Conservation (phyloP, 2,329 filamentous ascomycete genomes). For the Penicillium brasilianum region DNA sequence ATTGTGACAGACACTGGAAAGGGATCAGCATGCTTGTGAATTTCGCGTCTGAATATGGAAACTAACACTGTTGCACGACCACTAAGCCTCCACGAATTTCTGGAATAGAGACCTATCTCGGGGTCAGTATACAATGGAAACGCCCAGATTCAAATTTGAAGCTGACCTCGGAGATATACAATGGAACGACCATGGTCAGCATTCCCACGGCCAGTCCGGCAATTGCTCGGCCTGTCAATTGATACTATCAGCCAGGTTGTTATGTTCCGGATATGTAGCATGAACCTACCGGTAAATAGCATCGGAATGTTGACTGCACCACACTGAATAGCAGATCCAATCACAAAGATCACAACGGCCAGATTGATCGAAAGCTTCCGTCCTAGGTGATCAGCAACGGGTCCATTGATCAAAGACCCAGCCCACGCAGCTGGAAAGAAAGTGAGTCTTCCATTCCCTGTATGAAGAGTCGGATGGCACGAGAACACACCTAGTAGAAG, state of each 20-base stretch:
- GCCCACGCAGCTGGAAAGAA: slow-evolving; percentile 53
- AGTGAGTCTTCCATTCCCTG: background rate
- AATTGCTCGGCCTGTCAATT: slow-evolving; percentile 45
- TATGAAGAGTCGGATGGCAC: background rate
- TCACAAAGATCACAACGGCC: slow-evolving; percentile 57
- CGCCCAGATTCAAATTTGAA: background rate
- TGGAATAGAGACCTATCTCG: slow-evolving; percentile 46
- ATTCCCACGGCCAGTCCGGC: slow-evolving; percentile 52
- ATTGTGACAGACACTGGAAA: slow-evolving; percentile 51
- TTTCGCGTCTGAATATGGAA: background rate
- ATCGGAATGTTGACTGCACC: slow-evolving; percentile 48
- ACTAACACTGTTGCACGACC: slow-evolving; percentile 46
- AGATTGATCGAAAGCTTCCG: slow-evolving; percentile 58
- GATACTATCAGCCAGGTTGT: background rate
- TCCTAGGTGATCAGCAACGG: slow-evolving; percentile 57
- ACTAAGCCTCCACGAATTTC: slow-evolving; percentile 46
- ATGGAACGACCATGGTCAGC: slow-evolving; percentile 55
- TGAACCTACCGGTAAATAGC: slow-evolving; percentile 52
- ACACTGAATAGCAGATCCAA: slow-evolving; percentile 57
- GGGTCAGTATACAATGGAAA: background rate
- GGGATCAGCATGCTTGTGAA: background rate
- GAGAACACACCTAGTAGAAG: slow-evolving; percentile 48
- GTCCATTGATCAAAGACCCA: slow-evolving; percentile 55
- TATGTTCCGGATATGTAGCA: no score
- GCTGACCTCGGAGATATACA: slow-evolving; percentile 59